These are phyloP conservation scores for Apiotrichum mycotoxinovorans DNA, from an alignment of 1,284 basidiomycete species.

Conservation along the genomic window DNA sequence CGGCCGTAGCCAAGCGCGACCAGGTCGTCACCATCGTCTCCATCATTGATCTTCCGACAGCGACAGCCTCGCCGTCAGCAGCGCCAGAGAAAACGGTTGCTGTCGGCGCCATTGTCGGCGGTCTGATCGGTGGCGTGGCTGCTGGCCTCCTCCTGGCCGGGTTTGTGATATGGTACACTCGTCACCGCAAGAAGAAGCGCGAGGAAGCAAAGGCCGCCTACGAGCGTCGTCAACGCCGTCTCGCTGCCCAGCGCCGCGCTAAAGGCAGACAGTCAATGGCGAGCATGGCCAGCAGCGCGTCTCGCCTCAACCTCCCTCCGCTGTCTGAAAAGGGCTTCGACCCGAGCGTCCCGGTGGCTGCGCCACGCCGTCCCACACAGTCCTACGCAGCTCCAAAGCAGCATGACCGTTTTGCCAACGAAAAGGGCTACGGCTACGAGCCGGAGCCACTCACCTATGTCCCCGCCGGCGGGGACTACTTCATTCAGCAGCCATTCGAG, in stretches of 20 bases:
- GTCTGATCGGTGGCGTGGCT: conserved; percentile 29
- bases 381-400: conserved; percentile 2
- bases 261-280: neutral
- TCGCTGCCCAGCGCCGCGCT: conserved; percentile 3
- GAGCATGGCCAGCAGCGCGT: neutral
- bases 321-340: conserved; percentile 10
- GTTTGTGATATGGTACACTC: conserved; percentile 18
- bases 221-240: conserved; percentile 3
- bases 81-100: neutral
- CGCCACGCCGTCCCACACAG: conserved; percentile 1
- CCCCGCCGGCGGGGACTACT: conserved; percentile 5
- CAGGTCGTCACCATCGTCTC: conserved; percentile 14
- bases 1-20: conserved; percentile 1
- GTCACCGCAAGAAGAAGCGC: conserved; percentile 19
- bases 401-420: conserved; percentile 17
- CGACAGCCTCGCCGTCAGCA: neutral
- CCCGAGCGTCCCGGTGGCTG: conserved; percentile 3
- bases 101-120: conserved; percentile 30
- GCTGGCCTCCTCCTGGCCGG: conserved; percentile 22
- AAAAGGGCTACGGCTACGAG: conserved; percentile 26
- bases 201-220: conserved; percentile 7
- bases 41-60: conserved; percentile 1
- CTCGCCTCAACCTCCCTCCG: neutral
- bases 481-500: conserved; percentile 17
- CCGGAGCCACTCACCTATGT: conserved; percentile 11